These are phyloP conservation scores for Megacollybia marginata DNA, from an alignment of 768 basidiomycete genomes.

Conservation along the genomic window DNA sequence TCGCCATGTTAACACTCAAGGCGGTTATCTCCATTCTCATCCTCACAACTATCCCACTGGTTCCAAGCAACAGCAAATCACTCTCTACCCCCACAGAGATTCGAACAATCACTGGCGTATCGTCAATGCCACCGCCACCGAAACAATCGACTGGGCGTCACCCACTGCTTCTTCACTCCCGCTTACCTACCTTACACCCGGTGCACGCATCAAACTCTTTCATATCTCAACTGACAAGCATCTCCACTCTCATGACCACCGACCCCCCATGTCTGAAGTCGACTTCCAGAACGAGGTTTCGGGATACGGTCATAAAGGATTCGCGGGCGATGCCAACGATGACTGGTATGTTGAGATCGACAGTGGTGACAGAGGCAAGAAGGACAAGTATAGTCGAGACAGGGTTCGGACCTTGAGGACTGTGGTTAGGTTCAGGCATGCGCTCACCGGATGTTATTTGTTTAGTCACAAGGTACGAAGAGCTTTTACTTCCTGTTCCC, in stretches of 20 bases:
- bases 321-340: slow-evolving; percentile 85
- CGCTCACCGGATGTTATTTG: slow-evolving; percentile 87
- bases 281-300: slow-evolving; percentile 99
- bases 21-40: slow-evolving; percentile 98
- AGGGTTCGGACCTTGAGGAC: slow-evolving; percentile 76
- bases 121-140: slow-evolving; percentile 52
- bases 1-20: slow-evolving; percentile 93
- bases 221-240: slow-evolving; percentile 78
- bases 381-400: slow-evolving; percentile 60
- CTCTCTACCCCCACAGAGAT: slow-evolving; percentile 98
- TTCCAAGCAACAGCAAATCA: slow-evolving; percentile 95
- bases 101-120: slow-evolving; percentile 92
- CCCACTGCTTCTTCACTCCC: slow-evolving; percentile 20
- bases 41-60: slow-evolving; percentile 83
- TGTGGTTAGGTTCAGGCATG: slow-evolving; percentile 76
- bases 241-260: slow-evolving; percentile 91
- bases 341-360: slow-evolving; percentile 90
- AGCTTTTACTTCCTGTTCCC: neutral
- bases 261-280: slow-evolving; percentile 93
- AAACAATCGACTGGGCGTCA: slow-evolving; percentile 31
- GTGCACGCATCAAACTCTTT: slow-evolving; percentile 69
- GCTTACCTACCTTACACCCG: slow-evolving; percentile 56
- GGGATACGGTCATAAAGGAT: slow-evolving; percentile 83
- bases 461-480: slow-evolving; percentile 76
- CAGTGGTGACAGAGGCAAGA: slow-evolving; percentile 37